phyloP scores from a whole-genome alignment of 306 rosid genomes.

The Clitoria ternatea region DNA sequence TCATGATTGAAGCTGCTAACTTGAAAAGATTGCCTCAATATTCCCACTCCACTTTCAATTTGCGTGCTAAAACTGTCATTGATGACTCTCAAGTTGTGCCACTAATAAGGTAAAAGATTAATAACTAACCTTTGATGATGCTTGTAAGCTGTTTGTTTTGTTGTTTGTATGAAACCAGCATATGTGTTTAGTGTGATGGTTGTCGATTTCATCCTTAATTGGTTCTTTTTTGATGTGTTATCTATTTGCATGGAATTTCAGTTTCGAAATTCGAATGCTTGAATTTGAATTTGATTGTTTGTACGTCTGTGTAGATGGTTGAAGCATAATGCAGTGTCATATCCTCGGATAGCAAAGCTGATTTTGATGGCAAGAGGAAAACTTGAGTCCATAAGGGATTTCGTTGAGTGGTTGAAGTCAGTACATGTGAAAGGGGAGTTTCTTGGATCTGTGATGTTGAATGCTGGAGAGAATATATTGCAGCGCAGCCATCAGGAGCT shows the following conservation, averaged over 20 bases:
- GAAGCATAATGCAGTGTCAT: slow-evolving; percentile 81
- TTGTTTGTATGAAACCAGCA: slow-evolving; percentile 1
- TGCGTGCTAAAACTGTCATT: slow-evolving; percentile 72
- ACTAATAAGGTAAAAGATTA: slow-evolving; percentile 76
- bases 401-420: slow-evolving; percentile 68
- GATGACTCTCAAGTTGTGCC: slow-evolving; percentile 75
- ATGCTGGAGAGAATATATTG: slow-evolving; percentile 58
- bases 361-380: slow-evolving; percentile 75
- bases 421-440: slow-evolving; percentile 66
- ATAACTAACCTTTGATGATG: slow-evolving; percentile 20
- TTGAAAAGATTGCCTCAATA: slow-evolving; percentile 65
- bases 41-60: slow-evolving; percentile 58
- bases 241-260: not conserved
- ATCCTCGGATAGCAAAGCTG: slow-evolving; percentile 85
- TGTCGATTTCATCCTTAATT: not conserved
- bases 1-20: slow-evolving; percentile 84
- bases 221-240: not conserved
- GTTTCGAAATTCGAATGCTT: slow-evolving; percentile 15
- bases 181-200: not conserved
- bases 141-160: slow-evolving; percentile 28
- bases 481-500: slow-evolving; percentile 50
- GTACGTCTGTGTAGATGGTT: slow-evolving; percentile 63
- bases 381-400: slow-evolving; percentile 51
- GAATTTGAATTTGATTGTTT: slow-evolving; percentile 12
- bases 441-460: slow-evolving; percentile 59